Conservation (phyloP, 495 filamentous ascomycete genomes). For the Penicillium fimorum region DNA sequence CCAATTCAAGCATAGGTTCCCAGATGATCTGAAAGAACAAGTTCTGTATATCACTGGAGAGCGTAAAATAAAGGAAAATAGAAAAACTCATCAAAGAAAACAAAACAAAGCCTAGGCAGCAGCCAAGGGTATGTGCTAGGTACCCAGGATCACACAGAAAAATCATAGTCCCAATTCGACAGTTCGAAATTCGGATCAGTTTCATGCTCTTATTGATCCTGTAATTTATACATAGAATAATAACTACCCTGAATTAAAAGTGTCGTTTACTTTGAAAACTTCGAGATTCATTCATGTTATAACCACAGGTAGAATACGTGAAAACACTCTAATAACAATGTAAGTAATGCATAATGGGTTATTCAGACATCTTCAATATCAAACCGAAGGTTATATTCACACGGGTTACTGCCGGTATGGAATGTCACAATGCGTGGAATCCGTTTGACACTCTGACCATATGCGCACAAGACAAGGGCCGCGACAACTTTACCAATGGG, state of each 20-base stretch:
- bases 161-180: background rate
- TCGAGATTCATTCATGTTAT: background rate
- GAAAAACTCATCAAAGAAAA: background rate
- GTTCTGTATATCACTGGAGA: background rate
- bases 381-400: conserved; percentile 1
- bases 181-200: background rate
- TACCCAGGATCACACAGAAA: background rate
- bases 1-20: background rate
- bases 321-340: background rate
- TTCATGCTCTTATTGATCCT: background rate
- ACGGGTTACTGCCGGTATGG: background rate
- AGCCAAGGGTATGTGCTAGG: background rate
- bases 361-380: conserved; percentile 8
- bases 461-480: conserved; percentile 4
- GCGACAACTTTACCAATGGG: conserved; percentile 10
- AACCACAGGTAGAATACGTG: background rate
- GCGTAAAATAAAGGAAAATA: background rate
- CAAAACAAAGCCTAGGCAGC: background rate
- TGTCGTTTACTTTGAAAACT: background rate
- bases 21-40: background rate
- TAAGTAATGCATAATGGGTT: background rate
- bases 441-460: conserved; percentile 7
- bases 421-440: conserved; percentile 2
- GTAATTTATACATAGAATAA: background rate
- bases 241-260: background rate